Percentiles rank a stretch among this genome's conserved stretches.
These are phyloP conservation scores for Berkeleyomyces rouxiae DNA, from an alignment of 2,329 filamentous ascomycete species.

Conservation along the genomic window DNA sequence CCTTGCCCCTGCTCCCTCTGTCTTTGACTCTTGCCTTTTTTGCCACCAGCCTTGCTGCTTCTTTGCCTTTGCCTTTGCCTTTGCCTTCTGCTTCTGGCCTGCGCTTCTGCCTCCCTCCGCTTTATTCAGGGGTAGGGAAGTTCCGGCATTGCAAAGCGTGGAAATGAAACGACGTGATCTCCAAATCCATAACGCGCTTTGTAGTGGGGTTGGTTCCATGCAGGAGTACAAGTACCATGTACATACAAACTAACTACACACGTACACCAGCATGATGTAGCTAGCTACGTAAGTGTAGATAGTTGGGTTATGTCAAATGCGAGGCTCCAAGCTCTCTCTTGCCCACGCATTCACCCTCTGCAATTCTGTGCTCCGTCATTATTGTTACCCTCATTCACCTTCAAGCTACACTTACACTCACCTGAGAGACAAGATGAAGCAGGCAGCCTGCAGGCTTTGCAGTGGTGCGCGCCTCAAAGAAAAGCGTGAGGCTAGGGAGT, in stretches of 20 bases:
- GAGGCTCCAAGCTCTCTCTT: background rate
- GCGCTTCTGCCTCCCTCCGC: background rate
- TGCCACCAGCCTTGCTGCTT: background rate
- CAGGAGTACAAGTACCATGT: too few relatives aligned
- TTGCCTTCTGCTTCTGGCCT: background rate
- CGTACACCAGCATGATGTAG: background rate
- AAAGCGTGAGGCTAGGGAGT: too few relatives aligned
- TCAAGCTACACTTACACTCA: background rate
- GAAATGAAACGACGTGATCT: background rate
- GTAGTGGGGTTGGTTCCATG: background rate
- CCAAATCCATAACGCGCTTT: background rate
- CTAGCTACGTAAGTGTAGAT: background rate
- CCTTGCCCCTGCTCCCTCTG: background rate
- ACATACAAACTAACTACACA: too few relatives aligned
- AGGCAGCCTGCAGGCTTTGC: background rate
- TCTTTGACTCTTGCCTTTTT: background rate
- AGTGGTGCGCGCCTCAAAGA: background rate
- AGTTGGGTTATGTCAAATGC: background rate
- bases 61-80: background rate
- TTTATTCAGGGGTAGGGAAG: background rate
- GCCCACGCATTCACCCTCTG: background rate
- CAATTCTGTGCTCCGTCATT: background rate
- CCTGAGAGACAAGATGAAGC: background rate
- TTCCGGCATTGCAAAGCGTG: background rate
- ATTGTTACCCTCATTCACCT: background rate